Percentiles rank a stretch among this genome's conserved stretches.
Evolutionary conservation across 169 alveolate genomes (phyloP).

Genomic region (Plasmodium gonderi): DNA sequence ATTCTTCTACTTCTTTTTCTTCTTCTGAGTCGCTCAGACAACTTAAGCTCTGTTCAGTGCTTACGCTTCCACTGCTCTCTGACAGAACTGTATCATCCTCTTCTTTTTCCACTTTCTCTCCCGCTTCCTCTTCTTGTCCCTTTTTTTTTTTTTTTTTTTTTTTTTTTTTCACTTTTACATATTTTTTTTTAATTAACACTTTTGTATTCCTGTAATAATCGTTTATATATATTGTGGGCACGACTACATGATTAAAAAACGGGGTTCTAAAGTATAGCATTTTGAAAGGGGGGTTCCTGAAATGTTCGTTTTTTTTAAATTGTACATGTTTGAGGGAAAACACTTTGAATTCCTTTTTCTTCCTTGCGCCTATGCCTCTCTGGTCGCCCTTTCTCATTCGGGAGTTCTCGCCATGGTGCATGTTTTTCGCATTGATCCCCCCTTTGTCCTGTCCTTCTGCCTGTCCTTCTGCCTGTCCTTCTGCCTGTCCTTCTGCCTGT

Average conservation of each 20-base stretch:
- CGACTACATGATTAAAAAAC: conserved; percentile 36
- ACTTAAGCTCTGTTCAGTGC: conserved; percentile 33
- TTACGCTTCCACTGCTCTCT: conserved; percentile 40
- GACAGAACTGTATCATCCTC: neutral
- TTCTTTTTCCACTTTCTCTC: too few relatives aligned
- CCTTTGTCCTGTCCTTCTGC: neutral
- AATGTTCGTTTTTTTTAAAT: neutral
- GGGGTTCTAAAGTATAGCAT: conserved; percentile 47
- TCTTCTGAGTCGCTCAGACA: conserved; percentile 50
- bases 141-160: conserved; percentile 10
- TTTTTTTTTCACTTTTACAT: conserved; percentile 9
- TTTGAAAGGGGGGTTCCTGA: neutral
- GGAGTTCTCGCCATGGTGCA: neutral
- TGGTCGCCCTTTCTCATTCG: neutral
- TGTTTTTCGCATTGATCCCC: neutral
- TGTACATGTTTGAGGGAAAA: too few relatives aligned
- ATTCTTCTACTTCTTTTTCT: conserved; percentile 35
- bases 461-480: neutral
- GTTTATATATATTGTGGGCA: conserved; percentile 44
- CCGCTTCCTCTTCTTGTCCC: neutral
- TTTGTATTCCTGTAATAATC: conserved; percentile 3
- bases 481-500: neutral
- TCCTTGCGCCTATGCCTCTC: neutral
- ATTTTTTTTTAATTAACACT: neutral
- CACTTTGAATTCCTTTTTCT: too few relatives aligned